Base-by-base conservation (phyloP, 1,284 basidiomycete genomes). In the Ganoderma leucocontextum region DNA sequence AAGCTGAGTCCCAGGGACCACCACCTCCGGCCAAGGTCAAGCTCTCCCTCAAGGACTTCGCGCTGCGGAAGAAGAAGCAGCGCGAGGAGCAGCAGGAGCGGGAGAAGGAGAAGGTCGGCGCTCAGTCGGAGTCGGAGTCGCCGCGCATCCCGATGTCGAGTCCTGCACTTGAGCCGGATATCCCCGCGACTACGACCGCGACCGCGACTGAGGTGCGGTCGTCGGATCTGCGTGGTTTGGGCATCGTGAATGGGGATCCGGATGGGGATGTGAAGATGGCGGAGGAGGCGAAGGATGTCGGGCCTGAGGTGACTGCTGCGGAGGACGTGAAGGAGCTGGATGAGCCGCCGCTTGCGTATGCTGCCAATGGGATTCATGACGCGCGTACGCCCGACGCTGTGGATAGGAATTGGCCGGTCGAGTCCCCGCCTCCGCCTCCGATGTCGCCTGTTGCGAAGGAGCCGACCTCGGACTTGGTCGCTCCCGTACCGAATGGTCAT, bases 21-120 rank as follows among this genome's bases (percentile, higher is more conserved):
- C 71, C 74, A 29, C 70, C 76, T 35, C 75, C 76, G 15, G 71
- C 77, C 33, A 81, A 81, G 70, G 78, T 80, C 60, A 81, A 81
- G 75, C 61, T 80, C 60, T 80, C 80, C n/a, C 67, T 81, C 67
- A 79, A 78, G 69, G 80, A 81, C 71, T 82, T 81, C 60, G 74
- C 77, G 39, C 60, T 78, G 69, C 75, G 81, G 59, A 82, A 80
- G 77, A 78, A 77, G 80, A 78, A 79, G 73, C 75, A 79, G 72
- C 74, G 78, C 44, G 80, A 80, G 71, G 47, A 49, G 64, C 59
- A 59, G 52, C 52, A 58, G 60, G 60, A 67, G 60, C 60, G 66
- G 60, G 65, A 69, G 69, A 63, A 67, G 64, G 68, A 63, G 67
- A 19, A 52, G 60, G 49, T n/a, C n/a, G n/a, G n/a, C n/a, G n/a